phyloP scores from a whole-genome alignment of 495 filamentous ascomycete genomes.

The Penicillium mononematosum region DNA sequence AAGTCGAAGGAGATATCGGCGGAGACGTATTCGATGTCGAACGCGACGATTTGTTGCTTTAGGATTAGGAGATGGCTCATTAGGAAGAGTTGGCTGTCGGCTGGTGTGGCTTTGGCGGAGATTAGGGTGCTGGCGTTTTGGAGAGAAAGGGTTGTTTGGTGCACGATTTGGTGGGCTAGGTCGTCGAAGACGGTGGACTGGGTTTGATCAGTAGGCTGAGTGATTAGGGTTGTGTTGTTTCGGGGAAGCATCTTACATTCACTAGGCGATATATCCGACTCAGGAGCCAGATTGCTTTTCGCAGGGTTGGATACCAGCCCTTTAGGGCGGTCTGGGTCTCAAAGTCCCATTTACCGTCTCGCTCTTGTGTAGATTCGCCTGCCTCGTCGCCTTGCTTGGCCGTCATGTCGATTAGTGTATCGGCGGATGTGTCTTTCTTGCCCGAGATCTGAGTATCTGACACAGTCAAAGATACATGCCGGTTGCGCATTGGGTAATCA shows the following conservation, averaged over 20 bases:
- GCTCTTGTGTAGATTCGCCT: conserved; percentile 43
- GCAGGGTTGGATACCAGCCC: conserved; percentile 66
- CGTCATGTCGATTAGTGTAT: conserved; percentile 48
- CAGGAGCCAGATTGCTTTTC: conserved; percentile 78
- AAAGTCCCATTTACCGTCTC: conserved; percentile 52
- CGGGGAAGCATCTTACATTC: conserved; percentile 47
- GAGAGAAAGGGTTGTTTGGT: conserved; percentile 69
- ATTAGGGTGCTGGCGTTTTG: conserved; percentile 51
- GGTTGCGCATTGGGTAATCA: conserved; percentile 59
- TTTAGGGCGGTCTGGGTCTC: conserved; percentile 49
- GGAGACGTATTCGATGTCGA: conserved; percentile 85
- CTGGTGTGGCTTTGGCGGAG: conserved; percentile 51
- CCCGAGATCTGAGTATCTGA: conserved; percentile 49
- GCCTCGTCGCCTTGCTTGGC: conserved; percentile 53
- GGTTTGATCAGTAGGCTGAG: conserved; percentile 13
- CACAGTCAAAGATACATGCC: conserved; percentile 46
- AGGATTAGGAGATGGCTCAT: conserved; percentile 88
- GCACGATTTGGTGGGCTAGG: conserved; percentile 73
- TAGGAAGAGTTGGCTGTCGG: conserved; percentile 79
- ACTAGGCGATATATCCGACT: conserved; percentile 81
- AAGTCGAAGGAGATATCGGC: conserved; percentile 75
- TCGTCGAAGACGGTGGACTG: conserved; percentile 74
- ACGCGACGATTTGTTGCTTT: conserved; percentile 86
- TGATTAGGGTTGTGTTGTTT: background rate
- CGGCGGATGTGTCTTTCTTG: conserved; percentile 42